A percentile compares a stretch with the other conserved stretches of the same genome.
These are phyloP conservation scores for Zymoseptoria brevis DNA, from an alignment of 2,329 filamentous ascomycete species.

Conservation along the genomic window DNA sequence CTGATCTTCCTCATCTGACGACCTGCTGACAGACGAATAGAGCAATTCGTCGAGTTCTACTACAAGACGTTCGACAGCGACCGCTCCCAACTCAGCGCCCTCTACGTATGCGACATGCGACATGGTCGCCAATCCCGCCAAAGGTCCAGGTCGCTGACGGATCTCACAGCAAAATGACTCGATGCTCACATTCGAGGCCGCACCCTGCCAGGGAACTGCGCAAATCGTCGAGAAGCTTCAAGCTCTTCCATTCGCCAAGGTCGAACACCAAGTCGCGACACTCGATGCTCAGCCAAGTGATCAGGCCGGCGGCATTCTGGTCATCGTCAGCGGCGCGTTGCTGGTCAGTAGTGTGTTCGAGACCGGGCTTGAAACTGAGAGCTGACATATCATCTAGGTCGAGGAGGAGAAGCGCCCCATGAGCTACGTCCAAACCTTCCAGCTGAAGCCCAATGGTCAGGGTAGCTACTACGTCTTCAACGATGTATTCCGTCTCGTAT, in stretches of 20 bases:
- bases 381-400: slow-evolving; percentile 48
- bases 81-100: slow-evolving; percentile 54
- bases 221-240: slow-evolving; percentile 76
- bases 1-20: neutral
- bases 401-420: slow-evolving; percentile 80
- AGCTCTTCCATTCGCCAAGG: slow-evolving; percentile 71
- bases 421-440: slow-evolving; percentile 86
- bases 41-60: slow-evolving; percentile 84
- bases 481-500: slow-evolving; percentile 89
- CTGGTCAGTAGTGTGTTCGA: slow-evolving; percentile 49
- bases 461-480: slow-evolving; percentile 83
- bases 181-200: slow-evolving; percentile 87
- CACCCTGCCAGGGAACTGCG: slow-evolving; percentile 54
- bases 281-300: slow-evolving; percentile 74
- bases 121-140: slow-evolving; percentile 26
- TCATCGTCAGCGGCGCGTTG: slow-evolving; percentile 81
- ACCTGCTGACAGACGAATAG: slow-evolving; percentile 40
- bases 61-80: slow-evolving; percentile 78
- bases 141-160: slow-evolving; percentile 9
- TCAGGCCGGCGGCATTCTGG: slow-evolving; percentile 63
- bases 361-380: neutral
- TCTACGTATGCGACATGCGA: slow-evolving; percentile 59
- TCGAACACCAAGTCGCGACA: slow-evolving; percentile 69
- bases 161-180: slow-evolving; percentile 63
- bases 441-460: slow-evolving; percentile 60